These are phyloP conservation scores for Mycena chlorophos DNA, from an alignment of 768 basidiomycete species.

Conservation along the genomic window DNA sequence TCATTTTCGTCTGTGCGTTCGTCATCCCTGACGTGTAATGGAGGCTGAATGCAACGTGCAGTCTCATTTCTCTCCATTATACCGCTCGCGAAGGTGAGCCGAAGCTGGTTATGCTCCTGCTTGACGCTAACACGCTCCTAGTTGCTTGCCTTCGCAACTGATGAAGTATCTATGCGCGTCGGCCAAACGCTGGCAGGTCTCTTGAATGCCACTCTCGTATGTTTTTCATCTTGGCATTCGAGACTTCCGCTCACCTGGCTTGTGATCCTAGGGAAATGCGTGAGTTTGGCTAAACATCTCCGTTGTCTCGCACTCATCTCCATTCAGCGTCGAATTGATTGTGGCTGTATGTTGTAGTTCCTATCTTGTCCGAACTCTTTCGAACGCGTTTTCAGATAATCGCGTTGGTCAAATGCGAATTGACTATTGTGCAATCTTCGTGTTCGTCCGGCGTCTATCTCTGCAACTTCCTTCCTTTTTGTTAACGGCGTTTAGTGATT, in stretches of 20 bases:
- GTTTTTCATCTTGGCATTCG: constrained; percentile 21
- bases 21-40: constrained; percentile 1
- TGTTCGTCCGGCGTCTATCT: constrained; percentile 44
- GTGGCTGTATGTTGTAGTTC: constrained; percentile 59
- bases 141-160: constrained; percentile 83
- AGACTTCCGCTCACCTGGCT: constrained; percentile 1
- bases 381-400: constrained; percentile 40
- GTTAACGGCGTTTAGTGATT: constrained; percentile 53
- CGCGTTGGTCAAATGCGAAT: constrained; percentile 53
- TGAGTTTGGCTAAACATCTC: constrained; percentile 40
- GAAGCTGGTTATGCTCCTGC: background rate
- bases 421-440: constrained; percentile 78
- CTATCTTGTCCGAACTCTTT: constrained; percentile 1
- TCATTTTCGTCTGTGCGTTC: constrained; percentile 72
- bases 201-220: constrained; percentile 79
- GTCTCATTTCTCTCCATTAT: constrained; percentile 82
- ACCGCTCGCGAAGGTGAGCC: constrained; percentile 72
- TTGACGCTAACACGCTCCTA: constrained; percentile 27
- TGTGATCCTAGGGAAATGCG: constrained; percentile 47
- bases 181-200: constrained; percentile 84
- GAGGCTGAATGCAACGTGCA: constrained; percentile 26
- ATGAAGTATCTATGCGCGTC: constrained; percentile 78
- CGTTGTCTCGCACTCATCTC: constrained; percentile 25
- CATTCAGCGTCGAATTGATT: constrained; percentile 63
- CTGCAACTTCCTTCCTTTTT: constrained; percentile 4